Base-by-base conservation (phyloP, 2,329 filamentous ascomycete species). In the Talaromyces sp. region DNA sequence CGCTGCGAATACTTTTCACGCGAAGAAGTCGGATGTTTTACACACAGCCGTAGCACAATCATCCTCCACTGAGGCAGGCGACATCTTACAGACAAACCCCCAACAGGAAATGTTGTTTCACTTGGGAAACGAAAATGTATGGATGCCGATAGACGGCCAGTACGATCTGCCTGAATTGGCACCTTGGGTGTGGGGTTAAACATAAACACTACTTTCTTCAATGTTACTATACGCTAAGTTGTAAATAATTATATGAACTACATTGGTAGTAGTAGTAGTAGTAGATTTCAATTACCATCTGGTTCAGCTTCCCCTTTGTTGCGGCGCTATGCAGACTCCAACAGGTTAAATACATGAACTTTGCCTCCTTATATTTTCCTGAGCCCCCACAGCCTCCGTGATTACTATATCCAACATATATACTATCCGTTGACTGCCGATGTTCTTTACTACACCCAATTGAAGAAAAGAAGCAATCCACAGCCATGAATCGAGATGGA, bases 121-220 rank as follows among this genome's bases (percentile, higher is more conserved):
- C 10, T 30, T 30, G 23, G 47, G 6, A 16, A 40, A 27, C n/a
- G 59, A 56, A 6, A 55, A 60, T 56, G 30, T 18, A 6, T 61
- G 59, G 59, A 56, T 61, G 59, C 33, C 59, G 3, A 56, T 61
- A 34, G 40, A 56, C 16, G 59, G 59, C 7, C 59, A 61, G n/a
- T 61, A 56, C 34, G 53, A 42, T n/a, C 55, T 44, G 23, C 59
- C 53, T 16, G 59, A 61, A 36, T 47, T 61, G 44, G 59, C 59
- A 18, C 59, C 59, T 10, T 61, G 59, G 59, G 59, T 61, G 3
- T 61, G 59, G 59, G 59, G 59, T 16, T 61, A 56, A 34, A 10
- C 7, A 18, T 9, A 36, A 44, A 18, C 28, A 52, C 10, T 7
- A 14, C 4, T 16, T 14, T 52, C 16, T 44, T 18, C 8, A 23